Percentiles rank a stretch among this genome's conserved stretches.
Evolutionary conservation across 768 basidiomycete genomes (phyloP).

Genomic region (Boletus huronensis): DNA sequence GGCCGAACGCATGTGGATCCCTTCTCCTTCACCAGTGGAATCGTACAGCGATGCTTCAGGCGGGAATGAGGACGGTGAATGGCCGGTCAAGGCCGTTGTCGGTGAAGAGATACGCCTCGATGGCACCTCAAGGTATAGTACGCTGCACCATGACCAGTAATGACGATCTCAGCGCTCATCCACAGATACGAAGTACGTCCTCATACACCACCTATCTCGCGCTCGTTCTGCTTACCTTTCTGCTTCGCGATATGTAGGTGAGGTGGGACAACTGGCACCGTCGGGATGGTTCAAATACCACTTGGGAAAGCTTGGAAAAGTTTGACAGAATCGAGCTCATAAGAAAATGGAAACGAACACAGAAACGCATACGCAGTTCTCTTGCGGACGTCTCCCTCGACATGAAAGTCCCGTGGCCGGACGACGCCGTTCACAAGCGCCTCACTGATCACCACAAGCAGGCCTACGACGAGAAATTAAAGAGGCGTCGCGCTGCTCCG

Average conservation of each 20-base stretch:
- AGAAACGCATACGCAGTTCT: conserved; percentile 28
- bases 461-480: conserved; percentile 44
- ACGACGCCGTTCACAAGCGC: conserved; percentile 42
- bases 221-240: neutral
- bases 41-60: conserved; percentile 33
- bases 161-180: conserved; percentile 4
- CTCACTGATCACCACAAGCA: conserved; percentile 42
- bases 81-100: conserved; percentile 29
- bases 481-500: conserved; percentile 10
- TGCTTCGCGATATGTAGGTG: conserved; percentile 35
- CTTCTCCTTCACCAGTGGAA: conserved; percentile 30
- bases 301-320: conserved; percentile 41
- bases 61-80: conserved; percentile 29
- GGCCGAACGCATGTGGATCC: conserved; percentile 21
- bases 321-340: conserved; percentile 20
- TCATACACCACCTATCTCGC: neutral
- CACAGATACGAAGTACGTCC: conserved; percentile 32
- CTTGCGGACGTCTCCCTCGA: conserved; percentile 33
- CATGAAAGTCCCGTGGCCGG: conserved; percentile 38
- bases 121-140: conserved; percentile 25
- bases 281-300: conserved; percentile 49
- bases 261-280: conserved; percentile 53
- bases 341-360: conserved; percentile 34
- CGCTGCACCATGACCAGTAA: neutral
- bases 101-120: conserved; percentile 32